Percentiles rank a stretch among this genome's conserved stretches.
Evolutionary conservation across 1,284 basidiomycete species (phyloP).

Genomic region (Laetiporus sulphureus): DNA sequence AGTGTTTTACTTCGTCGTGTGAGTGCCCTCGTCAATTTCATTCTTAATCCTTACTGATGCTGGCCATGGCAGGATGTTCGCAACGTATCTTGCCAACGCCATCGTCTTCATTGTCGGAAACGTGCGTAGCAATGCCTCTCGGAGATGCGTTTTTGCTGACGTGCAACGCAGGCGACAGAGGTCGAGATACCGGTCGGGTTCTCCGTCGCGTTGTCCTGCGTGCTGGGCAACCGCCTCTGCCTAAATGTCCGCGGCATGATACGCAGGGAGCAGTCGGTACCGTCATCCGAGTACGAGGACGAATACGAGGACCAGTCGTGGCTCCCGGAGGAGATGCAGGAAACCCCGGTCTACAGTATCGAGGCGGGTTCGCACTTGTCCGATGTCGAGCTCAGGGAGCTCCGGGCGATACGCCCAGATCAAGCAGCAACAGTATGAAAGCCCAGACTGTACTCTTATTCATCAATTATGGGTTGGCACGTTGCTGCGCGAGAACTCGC

Average conservation of each 20-base stretch:
- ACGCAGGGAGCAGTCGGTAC: conserved; percentile 9
- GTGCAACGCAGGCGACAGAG: conserved; percentile 28
- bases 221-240: conserved; percentile 47
- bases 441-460: background rate
- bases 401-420: conserved; percentile 28
- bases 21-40: conserved; percentile 6
- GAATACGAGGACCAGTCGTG: conserved; percentile 7
- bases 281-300: background rate
- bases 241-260: conserved; percentile 45
- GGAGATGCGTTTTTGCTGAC: too few species aligned
- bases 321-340: conserved; percentile 3
- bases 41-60: too few species aligned
- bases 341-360: conserved; percentile 9
- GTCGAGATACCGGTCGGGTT: conserved; percentile 51
- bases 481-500: too few species aligned
- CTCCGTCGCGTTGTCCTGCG: conserved; percentile 48
- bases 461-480: too few species aligned
- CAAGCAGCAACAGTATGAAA: conserved; percentile 7
- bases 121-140: too few species aligned
- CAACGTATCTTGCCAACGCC: conserved; percentile 45
- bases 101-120: conserved; percentile 42
- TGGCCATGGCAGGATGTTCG: conserved; percentile 50
- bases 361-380: conserved; percentile 19
- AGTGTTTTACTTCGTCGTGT: conserved; percentile 50
- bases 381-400: conserved; percentile 34